Evolutionary conservation across 2,329 filamentous ascomycete species (phyloP), one percentile per base, ranked within the genome.

Genomic region (Arachnopeziza araneosa): DNA sequence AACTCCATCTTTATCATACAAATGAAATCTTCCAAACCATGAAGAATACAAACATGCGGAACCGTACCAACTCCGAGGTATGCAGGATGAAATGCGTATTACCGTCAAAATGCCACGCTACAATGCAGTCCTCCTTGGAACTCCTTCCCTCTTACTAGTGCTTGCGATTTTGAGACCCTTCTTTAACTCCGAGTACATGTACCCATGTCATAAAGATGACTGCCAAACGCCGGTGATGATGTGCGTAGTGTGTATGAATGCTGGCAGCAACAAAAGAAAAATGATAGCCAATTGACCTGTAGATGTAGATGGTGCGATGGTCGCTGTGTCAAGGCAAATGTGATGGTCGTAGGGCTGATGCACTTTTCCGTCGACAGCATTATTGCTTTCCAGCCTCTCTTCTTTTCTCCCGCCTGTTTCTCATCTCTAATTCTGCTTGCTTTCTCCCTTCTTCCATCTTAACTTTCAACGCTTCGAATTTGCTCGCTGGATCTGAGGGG

Each of bases 401-500:
- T 36, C 23, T 49, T 17, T 51, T 24, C 51, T 62, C 55, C 24
- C 26, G 26, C 26, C 4, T 48, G 44, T 59, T 57, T 53, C 55
- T 54, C 53, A 56, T 58, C 44, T 60, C 52, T 52, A 64, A 64
- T 19, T 50, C 52, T 32, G 36, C 23, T 48, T 60, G 58, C 5
- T 58, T 57, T 52, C 64, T 61, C 48, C 60, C 63, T 21, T 54
- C 59, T n/a, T 52, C 76, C 48, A 74, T 70, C 19, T 82, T 75
- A 53, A 80, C 77, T 55, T 81, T 74, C 1, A 78, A 4, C 36
- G 36, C 79, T 54, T 74, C 70, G 10, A 75, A 71, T 1, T 68
- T 64, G 14, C 67, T 70, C 1, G 65, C 60, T 17, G 26, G 5
- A 9, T 44, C 36, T 44, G 36, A 17, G 6, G 64, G 1, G 62